Percentiles rank a stretch among this genome's conserved stretches.
Conservation (phyloP, 1,139 yeast species). For the Suzukiozyma palmioleophila region DNA sequence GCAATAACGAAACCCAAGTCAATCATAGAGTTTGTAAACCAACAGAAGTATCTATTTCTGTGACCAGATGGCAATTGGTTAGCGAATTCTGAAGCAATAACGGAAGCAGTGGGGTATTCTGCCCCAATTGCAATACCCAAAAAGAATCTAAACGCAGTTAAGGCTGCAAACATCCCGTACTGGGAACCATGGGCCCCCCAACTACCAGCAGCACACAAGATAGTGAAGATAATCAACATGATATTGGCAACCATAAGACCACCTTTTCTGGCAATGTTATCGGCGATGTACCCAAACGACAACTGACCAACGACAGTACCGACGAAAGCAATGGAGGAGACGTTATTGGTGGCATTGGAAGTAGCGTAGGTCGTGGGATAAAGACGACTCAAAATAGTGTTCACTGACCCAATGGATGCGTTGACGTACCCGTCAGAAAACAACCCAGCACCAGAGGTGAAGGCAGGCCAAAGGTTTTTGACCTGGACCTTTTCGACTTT, state of each 20-base stretch:
- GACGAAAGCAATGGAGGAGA: conserved; percentile 83
- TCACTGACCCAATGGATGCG: conserved; percentile 73
- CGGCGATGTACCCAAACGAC: conserved; percentile 73
- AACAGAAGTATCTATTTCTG: conserved; percentile 83
- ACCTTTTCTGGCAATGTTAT: conserved; percentile 68
- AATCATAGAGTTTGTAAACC: conserved; percentile 88
- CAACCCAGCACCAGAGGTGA: conserved; percentile 86
- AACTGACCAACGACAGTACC: conserved; percentile 92
- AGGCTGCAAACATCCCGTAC: conserved; percentile 72
- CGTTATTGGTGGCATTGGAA: conserved; percentile 69
- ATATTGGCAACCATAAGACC: conserved; percentile 78
- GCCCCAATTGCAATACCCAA: conserved; percentile 85
- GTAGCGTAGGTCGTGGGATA: conserved; percentile 60
- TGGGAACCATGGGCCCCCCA: conserved; percentile 73
- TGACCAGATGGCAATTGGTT: conserved; percentile 71
- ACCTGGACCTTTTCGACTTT: conserved; percentile 16
- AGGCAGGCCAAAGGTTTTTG: conserved; percentile 61
- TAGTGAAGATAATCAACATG: conserved; percentile 68
- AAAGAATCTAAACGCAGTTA: conserved; percentile 81
- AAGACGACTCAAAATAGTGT: conserved; percentile 58
- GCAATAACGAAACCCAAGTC: conserved; percentile 83
- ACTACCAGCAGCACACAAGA: conserved; percentile 70
- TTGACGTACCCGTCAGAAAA: conserved; percentile 90
- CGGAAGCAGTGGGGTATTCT: conserved; percentile 91
- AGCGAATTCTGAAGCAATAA: conserved; percentile 91